Conservation (phyloP, 2,329 filamentous ascomycete species). For the Colletotrichum falcatum region DNA sequence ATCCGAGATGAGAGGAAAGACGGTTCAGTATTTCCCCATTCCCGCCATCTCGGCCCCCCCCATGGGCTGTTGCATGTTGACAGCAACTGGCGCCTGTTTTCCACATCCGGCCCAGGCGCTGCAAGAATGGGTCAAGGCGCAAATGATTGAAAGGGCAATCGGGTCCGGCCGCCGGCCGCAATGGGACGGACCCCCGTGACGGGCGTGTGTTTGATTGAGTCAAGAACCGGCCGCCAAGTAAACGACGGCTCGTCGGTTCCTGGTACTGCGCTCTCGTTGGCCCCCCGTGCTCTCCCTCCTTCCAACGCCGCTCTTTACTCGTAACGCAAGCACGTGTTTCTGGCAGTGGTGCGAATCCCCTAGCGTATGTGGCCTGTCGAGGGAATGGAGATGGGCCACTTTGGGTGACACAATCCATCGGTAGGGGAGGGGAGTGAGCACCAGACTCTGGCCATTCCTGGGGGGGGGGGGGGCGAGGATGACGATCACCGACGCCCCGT, state of each 20-base stretch:
- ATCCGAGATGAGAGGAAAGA: conserved; percentile 8
- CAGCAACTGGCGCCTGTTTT: neutral
- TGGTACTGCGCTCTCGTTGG: neutral
- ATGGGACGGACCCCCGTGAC: conserved; percentile 6
- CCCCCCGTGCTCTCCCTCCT: neutral
- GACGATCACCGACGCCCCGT: conserved; percentile 16
- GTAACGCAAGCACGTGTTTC: conserved; percentile 34
- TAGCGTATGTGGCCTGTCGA: conserved; percentile 12
- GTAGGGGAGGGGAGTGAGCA: no score
- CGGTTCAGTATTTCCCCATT: neutral
- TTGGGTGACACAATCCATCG: conserved; percentile 36
- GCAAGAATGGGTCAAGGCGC: conserved; percentile 4
- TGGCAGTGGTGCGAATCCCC: conserved; percentile 2
- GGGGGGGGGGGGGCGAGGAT: neutral
- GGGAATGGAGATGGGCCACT: conserved; percentile 14
- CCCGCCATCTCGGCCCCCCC: neutral
- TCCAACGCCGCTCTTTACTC: conserved; percentile 13
- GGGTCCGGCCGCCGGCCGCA: neutral
- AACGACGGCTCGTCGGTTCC: neutral
- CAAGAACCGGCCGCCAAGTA: conserved; percentile 8
- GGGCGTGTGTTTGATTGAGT: conserved; percentile 34
- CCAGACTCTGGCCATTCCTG: conserved; percentile 8
- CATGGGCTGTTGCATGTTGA: neutral
- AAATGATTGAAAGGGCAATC: neutral
- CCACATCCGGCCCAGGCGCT: conserved; percentile 6